These are phyloP conservation scores for Metschnikowia dekortorum DNA, from an alignment of 805 yeast species.

Conservation along the genomic window DNA sequence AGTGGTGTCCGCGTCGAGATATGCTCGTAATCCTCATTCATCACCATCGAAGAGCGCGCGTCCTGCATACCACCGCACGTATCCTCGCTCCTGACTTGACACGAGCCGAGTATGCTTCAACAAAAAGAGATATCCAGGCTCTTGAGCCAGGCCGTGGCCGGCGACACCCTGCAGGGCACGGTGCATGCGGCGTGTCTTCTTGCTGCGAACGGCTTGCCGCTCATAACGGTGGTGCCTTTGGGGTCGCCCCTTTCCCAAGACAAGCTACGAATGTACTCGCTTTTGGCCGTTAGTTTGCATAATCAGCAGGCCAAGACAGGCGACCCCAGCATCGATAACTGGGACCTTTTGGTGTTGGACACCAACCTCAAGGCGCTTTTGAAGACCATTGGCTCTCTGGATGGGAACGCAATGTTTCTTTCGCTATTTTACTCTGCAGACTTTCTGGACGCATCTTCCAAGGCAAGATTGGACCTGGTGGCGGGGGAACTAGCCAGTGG, in stretches of 20 bases:
- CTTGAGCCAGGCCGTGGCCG: constrained; percentile 28
- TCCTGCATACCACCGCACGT: not conserved
- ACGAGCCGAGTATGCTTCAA: constrained; percentile 30
- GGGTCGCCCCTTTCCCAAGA: constrained; percentile 20
- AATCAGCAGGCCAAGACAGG: constrained; percentile 14
- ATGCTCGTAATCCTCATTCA: too few relatives aligned
- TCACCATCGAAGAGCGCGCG: not conserved
- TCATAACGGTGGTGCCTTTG: constrained; percentile 32
- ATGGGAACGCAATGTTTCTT: constrained; percentile 20
- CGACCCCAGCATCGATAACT: constrained; percentile 15
- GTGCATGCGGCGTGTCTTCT: constrained; percentile 28
- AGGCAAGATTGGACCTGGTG: constrained; percentile 31
- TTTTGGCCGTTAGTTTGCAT: constrained; percentile 31
- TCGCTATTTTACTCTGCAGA: constrained; percentile 28
- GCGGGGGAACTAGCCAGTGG: constrained; percentile 28
- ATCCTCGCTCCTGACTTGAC: not conserved
- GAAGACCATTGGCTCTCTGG: constrained; percentile 16
- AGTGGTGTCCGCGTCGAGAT: too few relatives aligned
- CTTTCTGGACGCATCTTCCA: constrained; percentile 32
- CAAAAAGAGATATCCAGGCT: constrained; percentile 34
- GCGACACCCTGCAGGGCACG: constrained; percentile 18
- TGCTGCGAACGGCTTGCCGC: constrained; percentile 35
- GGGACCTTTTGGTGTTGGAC: constrained; percentile 32
- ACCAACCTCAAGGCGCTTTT: constrained; percentile 25
- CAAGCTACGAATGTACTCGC: constrained; percentile 30